phyloP scores from a whole-genome alignment of 495 filamentous ascomycete species.

The Astrothelium subdiscretum region DNA sequence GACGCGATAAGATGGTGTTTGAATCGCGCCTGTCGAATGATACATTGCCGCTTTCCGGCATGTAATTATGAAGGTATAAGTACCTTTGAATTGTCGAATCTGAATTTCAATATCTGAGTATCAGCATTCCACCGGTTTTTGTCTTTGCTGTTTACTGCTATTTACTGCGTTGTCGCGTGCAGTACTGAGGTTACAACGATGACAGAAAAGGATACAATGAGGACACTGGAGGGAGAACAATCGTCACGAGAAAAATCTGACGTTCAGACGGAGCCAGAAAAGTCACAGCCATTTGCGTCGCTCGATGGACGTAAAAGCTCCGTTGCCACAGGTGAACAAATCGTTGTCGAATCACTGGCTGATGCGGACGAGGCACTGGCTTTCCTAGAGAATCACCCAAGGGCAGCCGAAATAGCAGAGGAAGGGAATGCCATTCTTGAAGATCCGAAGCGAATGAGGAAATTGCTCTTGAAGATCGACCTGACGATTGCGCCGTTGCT shows the following conservation, averaged over 20 bases:
- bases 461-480: constrained; percentile 9
- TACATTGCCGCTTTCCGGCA: neutral
- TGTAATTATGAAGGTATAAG: neutral
- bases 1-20: neutral
- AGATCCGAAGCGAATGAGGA: constrained; percentile 16
- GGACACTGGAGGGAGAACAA: neutral
- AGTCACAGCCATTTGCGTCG: constrained; percentile 18
- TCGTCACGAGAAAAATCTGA: neutral
- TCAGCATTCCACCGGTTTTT: neutral
- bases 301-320: constrained; percentile 22
- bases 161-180: neutral
- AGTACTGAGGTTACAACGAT: neutral
- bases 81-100: neutral
- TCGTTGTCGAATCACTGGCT: constrained; percentile 12
- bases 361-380: constrained; percentile 25
- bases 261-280: constrained; percentile 6
- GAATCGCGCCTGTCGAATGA: neutral
- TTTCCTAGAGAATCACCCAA: constrained; percentile 23
- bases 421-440: constrained; percentile 23
- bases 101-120: neutral
- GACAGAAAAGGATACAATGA: neutral
- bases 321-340: neutral
- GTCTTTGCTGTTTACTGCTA: neutral
- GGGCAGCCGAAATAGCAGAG: constrained; percentile 16
- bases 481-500: constrained; percentile 8